Percentiles rank a stretch among this genome's conserved stretches.
These are phyloP conservation scores for Tripterygium wilfordii DNA, from an alignment of 177 flowering plant species.

Conservation along the genomic window DNA sequence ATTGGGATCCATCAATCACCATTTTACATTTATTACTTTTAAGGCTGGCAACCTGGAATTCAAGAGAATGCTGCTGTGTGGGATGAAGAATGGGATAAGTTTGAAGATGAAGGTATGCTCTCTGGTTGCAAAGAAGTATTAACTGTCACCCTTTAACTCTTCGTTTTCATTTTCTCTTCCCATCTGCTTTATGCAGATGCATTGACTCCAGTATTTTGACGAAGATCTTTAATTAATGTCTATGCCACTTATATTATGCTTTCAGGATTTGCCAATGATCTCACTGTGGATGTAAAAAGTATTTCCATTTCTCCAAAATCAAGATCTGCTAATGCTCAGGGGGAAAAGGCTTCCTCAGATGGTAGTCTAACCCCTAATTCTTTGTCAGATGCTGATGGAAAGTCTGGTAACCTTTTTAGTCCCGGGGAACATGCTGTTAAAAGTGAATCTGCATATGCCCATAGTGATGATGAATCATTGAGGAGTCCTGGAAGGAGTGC, in stretches of 20 bases:
- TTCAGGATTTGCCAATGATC: slow-evolving; percentile 64
- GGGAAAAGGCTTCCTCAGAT: slow-evolving; percentile 25
- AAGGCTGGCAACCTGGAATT: slow-evolving; percentile 72
- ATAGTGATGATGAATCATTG: slow-evolving; percentile 49
- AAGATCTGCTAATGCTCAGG: slow-evolving; percentile 17
- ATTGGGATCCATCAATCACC: neutral
- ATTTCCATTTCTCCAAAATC: slow-evolving; percentile 26
- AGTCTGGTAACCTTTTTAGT: slow-evolving; percentile 23
- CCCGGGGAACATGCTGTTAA: slow-evolving; percentile 31
- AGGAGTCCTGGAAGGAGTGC: slow-evolving; percentile 44
- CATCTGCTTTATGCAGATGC: no score
- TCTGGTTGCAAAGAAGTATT: neutral
- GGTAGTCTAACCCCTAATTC: slow-evolving; percentile 28
- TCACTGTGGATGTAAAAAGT: slow-evolving; percentile 46
- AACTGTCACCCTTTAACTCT: no score
- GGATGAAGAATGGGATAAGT: slow-evolving; percentile 99
- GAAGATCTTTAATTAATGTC: neutral
- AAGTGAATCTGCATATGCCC: slow-evolving; percentile 37
- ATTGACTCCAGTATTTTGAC: neutral
- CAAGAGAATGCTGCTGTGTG: slow-evolving; percentile 66
- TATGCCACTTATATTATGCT: neutral
- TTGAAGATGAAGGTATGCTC: slow-evolving; percentile 86
- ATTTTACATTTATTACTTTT: slow-evolving; percentile 3
- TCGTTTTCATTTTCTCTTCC: neutral
- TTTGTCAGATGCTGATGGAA: slow-evolving; percentile 29